Percentiles rank a stretch among this genome's conserved stretches.
phyloP scores from a whole-genome alignment of 2,329 filamentous ascomycete genomes.

The Colletotrichum musae region DNA sequence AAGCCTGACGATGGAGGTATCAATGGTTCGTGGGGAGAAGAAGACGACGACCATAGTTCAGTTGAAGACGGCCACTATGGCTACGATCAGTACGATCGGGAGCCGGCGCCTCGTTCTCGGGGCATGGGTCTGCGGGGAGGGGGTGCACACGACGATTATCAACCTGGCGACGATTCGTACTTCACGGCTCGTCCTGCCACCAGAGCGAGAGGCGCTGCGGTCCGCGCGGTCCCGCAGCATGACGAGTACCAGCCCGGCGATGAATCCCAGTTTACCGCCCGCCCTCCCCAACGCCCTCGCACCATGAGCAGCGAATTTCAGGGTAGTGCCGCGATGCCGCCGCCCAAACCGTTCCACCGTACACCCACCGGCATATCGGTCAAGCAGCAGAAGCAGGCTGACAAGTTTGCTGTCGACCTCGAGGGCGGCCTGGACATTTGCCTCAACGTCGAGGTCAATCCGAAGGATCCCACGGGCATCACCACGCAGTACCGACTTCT shows the following conservation, averaged over 20 bases:
- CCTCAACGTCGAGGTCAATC: conserved; percentile 90
- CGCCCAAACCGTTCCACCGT: conserved; percentile 69
- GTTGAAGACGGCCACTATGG: conserved; percentile 42
- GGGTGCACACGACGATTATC: conserved; percentile 63
- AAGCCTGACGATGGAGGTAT: conserved; percentile 66
- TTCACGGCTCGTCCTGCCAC: conserved; percentile 62
- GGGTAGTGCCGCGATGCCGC: conserved; percentile 28
- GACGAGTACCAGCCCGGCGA: conserved; percentile 31
- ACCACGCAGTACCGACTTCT: conserved; percentile 90
- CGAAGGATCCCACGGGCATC: conserved; percentile 87
- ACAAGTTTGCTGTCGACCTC: conserved; percentile 77
- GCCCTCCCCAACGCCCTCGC: conserved; percentile 42
- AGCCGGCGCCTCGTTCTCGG: conserved; percentile 35
- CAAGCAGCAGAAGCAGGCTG: conserved; percentile 71
- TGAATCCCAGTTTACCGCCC: conserved; percentile 30
- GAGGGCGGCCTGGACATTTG: conserved; percentile 89
- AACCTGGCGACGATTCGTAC: conserved; percentile 69
- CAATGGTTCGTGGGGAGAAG: conserved; percentile 67
- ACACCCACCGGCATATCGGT: conserved; percentile 78
- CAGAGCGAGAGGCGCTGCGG: conserved; percentile 31
- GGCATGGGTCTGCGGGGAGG: conserved; percentile 56
- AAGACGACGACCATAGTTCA: conserved; percentile 53
- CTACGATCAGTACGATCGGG: conserved; percentile 43
- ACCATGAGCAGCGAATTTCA: conserved; percentile 47
- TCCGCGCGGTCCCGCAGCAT: conserved; percentile 25